A percentile compares a stretch with the other conserved stretches of the same genome.
Conservation (phyloP, 75 land plant species). For the Selaginella moellendorffii region DNA sequence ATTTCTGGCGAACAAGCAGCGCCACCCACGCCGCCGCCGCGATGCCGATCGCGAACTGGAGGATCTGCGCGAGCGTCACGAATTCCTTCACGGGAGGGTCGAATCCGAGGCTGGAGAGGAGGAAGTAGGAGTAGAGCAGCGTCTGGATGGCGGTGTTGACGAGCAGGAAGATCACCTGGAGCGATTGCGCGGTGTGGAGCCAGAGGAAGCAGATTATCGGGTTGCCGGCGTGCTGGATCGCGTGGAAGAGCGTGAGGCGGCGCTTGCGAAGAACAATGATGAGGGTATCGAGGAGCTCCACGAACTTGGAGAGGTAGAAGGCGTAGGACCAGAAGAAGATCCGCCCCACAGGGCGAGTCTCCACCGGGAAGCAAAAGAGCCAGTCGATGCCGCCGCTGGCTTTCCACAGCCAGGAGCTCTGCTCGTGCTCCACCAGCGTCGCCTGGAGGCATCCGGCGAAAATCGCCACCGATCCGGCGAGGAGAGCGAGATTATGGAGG, state of each 20-base stretch:
- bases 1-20: not conserved
- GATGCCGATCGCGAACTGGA: not conserved
- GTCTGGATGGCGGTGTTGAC: not conserved
- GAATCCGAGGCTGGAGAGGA: constrained; percentile 3
- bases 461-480: not conserved
- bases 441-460: not conserved
- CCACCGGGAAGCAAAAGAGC: constrained; percentile 2
- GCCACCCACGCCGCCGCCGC: not conserved
- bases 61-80: not conserved
- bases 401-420: not conserved
- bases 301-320: not conserved
- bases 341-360: not conserved
- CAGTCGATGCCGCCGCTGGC: not conserved
- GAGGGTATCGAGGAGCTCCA: constrained; percentile 1
- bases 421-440: not conserved
- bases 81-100: not conserved
- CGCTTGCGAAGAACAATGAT: constrained; percentile 3
- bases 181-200: not conserved
- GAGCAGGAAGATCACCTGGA: not conserved
- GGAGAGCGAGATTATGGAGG: not conserved
- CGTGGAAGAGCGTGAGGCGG: not conserved
- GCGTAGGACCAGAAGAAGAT: constrained; percentile 3
- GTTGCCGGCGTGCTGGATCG: not conserved
- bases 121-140: not conserved
- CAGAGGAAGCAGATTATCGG: not conserved